Conservation (phyloP, 163 green algal genomes). For the Scenedesmus sp. region DNA sequence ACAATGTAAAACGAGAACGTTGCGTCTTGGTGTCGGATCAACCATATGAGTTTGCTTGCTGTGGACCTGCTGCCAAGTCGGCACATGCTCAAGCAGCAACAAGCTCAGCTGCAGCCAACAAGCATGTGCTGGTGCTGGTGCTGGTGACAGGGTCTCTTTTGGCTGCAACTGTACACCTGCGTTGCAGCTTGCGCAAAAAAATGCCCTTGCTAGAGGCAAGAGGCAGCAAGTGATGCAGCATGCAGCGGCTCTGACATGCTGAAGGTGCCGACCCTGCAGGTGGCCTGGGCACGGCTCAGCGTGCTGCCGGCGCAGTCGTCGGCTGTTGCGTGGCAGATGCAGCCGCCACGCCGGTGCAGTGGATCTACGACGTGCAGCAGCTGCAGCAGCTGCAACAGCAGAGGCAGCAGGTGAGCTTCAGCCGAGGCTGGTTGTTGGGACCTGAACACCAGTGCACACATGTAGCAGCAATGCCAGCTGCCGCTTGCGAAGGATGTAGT, state of each 20-base stretch:
- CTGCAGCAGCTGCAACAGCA: constrained; percentile 45
- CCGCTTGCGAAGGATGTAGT: too few species aligned
- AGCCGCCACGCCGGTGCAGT: constrained; percentile 66
- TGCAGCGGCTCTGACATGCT: too few species aligned
- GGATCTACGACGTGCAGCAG: constrained; percentile 55
- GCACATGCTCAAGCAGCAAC: too few species aligned
- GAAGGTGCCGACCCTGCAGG: not conserved
- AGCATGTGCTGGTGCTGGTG: too few species aligned
- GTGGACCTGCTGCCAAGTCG: too few species aligned
- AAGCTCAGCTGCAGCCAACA: too few species aligned
- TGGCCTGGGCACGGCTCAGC: not conserved
- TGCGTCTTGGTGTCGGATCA: too few species aligned
- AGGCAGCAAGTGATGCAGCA: not conserved
- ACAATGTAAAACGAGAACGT: too few species aligned
- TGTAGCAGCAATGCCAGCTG: not conserved
- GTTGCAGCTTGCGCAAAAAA: too few species aligned
- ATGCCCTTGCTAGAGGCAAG: not conserved
- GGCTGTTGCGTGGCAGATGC: constrained; percentile 57
- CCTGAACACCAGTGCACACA: not conserved
- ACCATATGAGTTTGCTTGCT: too few species aligned
- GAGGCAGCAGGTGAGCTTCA: constrained; percentile 12
- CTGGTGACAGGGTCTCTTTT: too few species aligned
- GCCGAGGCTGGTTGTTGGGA: not conserved
- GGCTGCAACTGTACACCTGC: too few species aligned
- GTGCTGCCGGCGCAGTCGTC: constrained; percentile 43